These are phyloP conservation scores for Trebouxia gelatinosa DNA, from an alignment of 163 green algal species.

Conservation along the genomic window DNA sequence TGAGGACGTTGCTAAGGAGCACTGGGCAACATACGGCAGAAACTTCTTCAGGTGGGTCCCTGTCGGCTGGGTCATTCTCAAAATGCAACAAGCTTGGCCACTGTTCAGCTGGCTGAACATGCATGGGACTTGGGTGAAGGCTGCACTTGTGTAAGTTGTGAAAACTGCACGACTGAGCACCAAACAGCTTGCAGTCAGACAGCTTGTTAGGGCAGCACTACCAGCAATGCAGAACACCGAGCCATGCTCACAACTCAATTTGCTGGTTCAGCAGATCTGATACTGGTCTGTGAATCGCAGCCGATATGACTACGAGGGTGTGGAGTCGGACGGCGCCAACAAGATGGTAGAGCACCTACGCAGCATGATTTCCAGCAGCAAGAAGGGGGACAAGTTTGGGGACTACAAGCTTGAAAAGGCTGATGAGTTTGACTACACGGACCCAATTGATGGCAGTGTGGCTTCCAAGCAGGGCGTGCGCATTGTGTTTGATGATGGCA, in stretches of 20 bases:
- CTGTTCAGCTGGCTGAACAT: no score
- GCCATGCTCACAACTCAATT: no score
- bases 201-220: no score
- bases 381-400: conserved; percentile 79
- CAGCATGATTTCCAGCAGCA: conserved; percentile 60
- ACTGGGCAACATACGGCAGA: conserved; percentile 94
- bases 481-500: conserved; percentile 95
- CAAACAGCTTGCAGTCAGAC: not conserved
- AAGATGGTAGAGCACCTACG: conserved; percentile 87
- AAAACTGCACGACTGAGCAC: not conserved
- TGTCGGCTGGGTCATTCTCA: no score
- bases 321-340: conserved; percentile 74
- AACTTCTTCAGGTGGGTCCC: conserved; percentile 97
- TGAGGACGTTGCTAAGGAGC: conserved; percentile 88
- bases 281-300: conserved; percentile 46
- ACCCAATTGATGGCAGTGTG: conserved; percentile 96
- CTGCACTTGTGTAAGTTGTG: no score
- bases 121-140: no score
- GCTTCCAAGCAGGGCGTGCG: conserved; percentile 92
- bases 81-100: not conserved
- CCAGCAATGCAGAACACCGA: no score
- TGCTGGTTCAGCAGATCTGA: no score
- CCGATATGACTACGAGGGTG: conserved; percentile 97
- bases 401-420: conserved; percentile 81
- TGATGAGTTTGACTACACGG: conserved; percentile 98